Conservation (phyloP, 1,284 basidiomycete species). For the Heterobasidion occidentale region DNA sequence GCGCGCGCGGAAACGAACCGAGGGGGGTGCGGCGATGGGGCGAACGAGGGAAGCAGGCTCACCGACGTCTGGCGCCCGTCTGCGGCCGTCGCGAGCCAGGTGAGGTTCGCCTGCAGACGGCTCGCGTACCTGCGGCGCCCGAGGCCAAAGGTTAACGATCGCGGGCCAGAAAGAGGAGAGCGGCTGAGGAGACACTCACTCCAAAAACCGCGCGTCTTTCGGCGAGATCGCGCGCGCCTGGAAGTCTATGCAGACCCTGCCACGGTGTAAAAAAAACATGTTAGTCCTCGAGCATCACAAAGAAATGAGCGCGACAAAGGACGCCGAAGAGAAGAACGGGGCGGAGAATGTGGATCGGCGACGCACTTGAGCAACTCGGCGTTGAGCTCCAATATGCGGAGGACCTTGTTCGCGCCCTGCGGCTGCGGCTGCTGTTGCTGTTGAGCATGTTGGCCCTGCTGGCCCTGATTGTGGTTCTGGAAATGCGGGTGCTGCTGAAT, state of each 20-base stretch:
- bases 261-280: slow-evolving; percentile 6
- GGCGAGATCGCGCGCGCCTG: slow-evolving; percentile 41
- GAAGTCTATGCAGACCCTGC: slow-evolving; percentile 48
- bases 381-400: slow-evolving; percentile 54
- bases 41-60: slow-evolving; percentile 1
- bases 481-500: no score
- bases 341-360: slow-evolving; percentile 11
- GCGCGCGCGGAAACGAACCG: no score
- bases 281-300: background rate
- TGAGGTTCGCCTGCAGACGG: slow-evolving; percentile 57
- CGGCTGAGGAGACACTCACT: slow-evolving; percentile 33
- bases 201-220: slow-evolving; percentile 43
- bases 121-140: slow-evolving; percentile 35
- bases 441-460: background rate
- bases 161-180: slow-evolving; percentile 1
- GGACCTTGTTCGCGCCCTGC: slow-evolving; percentile 11
- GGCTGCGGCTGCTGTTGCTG: background rate
- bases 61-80: slow-evolving; percentile 43
- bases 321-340: background rate
- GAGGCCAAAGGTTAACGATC: slow-evolving; percentile 10
- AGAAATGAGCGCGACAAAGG: background rate
- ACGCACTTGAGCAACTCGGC: slow-evolving; percentile 56
- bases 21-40: no score
- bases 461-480: background rate
- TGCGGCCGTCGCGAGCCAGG: slow-evolving; percentile 57